A percentile compares a stretch with the other conserved stretches of the same genome.
These are phyloP conservation scores for Rhizopogon vinicolor DNA, from an alignment of 768 basidiomycete genomes.

Conservation along the genomic window DNA sequence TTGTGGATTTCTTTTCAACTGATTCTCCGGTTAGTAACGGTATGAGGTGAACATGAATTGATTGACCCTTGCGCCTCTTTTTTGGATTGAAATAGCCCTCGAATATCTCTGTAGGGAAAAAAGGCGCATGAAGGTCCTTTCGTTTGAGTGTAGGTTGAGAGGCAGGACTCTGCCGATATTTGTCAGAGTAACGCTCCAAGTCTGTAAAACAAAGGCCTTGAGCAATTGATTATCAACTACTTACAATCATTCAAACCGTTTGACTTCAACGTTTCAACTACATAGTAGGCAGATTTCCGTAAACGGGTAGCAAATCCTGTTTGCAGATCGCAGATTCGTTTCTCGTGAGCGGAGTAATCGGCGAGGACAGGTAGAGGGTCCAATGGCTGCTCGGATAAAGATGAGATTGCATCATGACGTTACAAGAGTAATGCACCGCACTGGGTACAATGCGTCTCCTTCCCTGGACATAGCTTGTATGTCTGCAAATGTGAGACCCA, in stretches of 20 bases:
- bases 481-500: slow-evolving; percentile 80
- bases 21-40: not conserved
- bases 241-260: slow-evolving; percentile 35
- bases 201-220: slow-evolving; percentile 36
- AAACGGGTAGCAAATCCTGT: slow-evolving; percentile 61
- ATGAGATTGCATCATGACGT: slow-evolving; percentile 16
- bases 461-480: slow-evolving; percentile 74
- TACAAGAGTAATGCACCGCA: slow-evolving; percentile 38
- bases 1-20: slow-evolving; percentile 32
- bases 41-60: not conserved
- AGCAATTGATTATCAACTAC: not conserved
- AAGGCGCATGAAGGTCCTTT: slow-evolving; percentile 65
- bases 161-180: slow-evolving; percentile 60
- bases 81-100: slow-evolving; percentile 78
- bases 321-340: slow-evolving; percentile 60
- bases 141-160: slow-evolving; percentile 65
- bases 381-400: slow-evolving; percentile 44
- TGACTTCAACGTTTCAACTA: slow-evolving; percentile 67
- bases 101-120: slow-evolving; percentile 75
- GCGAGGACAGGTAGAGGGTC: slow-evolving; percentile 63
- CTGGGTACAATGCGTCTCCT: slow-evolving; percentile 76
- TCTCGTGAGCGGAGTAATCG: slow-evolving; percentile 62
- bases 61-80: slow-evolving; percentile 52
- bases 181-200: slow-evolving; percentile 79
- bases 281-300: slow-evolving; percentile 67